phyloP scores from a whole-genome alignment of 805 yeast genomes.

The Candida tallmaniae region DNA sequence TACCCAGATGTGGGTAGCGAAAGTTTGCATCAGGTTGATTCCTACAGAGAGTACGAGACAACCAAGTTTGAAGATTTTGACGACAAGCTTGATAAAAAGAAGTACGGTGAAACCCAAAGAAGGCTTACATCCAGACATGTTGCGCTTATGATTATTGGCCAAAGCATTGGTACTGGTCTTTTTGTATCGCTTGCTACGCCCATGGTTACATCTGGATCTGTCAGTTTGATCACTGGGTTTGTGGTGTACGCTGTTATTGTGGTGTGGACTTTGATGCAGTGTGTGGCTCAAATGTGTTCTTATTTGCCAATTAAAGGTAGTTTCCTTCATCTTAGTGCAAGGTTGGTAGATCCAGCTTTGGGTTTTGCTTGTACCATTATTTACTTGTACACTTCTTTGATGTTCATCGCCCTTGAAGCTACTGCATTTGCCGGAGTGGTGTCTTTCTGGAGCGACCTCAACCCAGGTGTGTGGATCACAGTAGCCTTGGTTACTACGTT shows the following conservation, averaged over 20 bases:
- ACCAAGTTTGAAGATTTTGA: conserved; percentile 17
- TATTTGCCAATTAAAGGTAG: conserved; percentile 34
- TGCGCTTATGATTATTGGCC: conserved; percentile 32
- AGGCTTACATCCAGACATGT: conserved; percentile 28
- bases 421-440: conserved; percentile 29
- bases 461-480: conserved; percentile 30
- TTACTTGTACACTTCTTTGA: conserved; percentile 29
- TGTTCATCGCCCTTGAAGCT: conserved; percentile 31
- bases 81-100: conserved; percentile 20
- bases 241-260: conserved; percentile 24
- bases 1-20: conserved; percentile 2
- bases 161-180: conserved; percentile 32
- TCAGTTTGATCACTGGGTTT: conserved; percentile 31
- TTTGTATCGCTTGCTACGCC: conserved; percentile 30
- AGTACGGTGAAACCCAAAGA: conserved; percentile 28
- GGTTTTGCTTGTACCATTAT: conserved; percentile 31
- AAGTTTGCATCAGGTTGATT: background rate
- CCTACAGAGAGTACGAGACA: conserved; percentile 1
- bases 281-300: conserved; percentile 35
- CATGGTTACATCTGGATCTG: conserved; percentile 28
- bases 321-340: conserved; percentile 29
- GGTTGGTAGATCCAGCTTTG: conserved; percentile 33
- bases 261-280: conserved; percentile 34
- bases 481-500: conserved; percentile 22
- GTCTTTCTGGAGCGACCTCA: conserved; percentile 27